Conservation (phyloP, 179 eudicot genomes). For the Beta corolliflora region DNA sequence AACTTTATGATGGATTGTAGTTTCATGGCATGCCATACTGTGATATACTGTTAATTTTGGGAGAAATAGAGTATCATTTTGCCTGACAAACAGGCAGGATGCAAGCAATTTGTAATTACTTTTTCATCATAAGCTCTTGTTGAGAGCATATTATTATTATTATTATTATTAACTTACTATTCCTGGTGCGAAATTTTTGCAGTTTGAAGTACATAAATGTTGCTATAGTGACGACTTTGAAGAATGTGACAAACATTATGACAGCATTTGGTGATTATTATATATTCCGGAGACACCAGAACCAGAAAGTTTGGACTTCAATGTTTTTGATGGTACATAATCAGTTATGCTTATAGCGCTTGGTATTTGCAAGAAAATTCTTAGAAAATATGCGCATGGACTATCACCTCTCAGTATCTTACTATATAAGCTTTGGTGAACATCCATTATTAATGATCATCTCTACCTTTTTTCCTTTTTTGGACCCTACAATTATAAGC, state of each 20-base stretch:
- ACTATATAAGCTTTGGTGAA: conserved; percentile 5
- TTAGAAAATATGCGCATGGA: background rate
- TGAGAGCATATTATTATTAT: too few species aligned
- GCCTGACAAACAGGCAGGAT: too few species aligned
- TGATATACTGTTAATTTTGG: too few species aligned
- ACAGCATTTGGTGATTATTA: conserved; percentile 75
- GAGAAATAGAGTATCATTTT: too few species aligned
- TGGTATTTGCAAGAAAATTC: conserved; percentile 2
- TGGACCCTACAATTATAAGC: too few species aligned
- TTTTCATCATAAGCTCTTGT: too few species aligned
- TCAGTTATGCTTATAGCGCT: conserved; percentile 8
- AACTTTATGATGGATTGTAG: too few species aligned
- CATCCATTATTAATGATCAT: background rate
- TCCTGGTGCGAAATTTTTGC: conserved; percentile 31
- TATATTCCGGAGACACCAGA: conserved; percentile 66
- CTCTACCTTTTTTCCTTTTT: background rate
- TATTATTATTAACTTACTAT: conserved; percentile 7
- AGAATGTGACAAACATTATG: conserved; percentile 75
- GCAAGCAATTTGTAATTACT: too few species aligned
- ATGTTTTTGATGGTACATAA: conserved; percentile 75
- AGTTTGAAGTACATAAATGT: conserved; percentile 77
- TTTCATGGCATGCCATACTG: too few species aligned
- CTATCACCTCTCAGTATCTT: conserved; percentile 1
- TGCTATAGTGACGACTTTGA: conserved; percentile 87
- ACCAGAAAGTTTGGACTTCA: conserved; percentile 79